These are phyloP conservation scores for Stylosanthes scabra DNA, from an alignment of 331 rosid species.

Conservation along the genomic window DNA sequence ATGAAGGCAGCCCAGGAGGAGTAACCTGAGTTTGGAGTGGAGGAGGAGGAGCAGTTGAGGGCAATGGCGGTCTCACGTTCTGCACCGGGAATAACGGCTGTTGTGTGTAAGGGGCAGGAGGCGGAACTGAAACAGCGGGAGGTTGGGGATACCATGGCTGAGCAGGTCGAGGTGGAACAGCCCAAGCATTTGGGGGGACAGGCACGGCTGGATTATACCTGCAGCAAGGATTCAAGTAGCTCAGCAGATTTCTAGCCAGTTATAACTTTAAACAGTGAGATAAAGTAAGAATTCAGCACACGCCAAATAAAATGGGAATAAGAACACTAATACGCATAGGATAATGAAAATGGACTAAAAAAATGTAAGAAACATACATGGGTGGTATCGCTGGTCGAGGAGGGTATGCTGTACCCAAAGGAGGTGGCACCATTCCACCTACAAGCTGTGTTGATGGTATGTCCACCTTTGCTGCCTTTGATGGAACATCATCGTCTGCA, in stretches of 20 bases:
- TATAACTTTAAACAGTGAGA: neutral
- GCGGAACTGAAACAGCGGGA: constrained; percentile 77
- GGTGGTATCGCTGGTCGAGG: constrained; percentile 72
- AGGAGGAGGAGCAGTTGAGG: constrained; percentile 61
- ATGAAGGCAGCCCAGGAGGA: constrained; percentile 84
- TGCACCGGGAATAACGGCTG: constrained; percentile 99
- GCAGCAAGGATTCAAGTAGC: constrained; percentile 34
- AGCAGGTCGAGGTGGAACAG: constrained; percentile 73
- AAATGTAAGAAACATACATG: constrained; percentile 60
- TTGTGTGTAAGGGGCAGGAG: constrained; percentile 69
- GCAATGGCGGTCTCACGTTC: constrained; percentile 72
- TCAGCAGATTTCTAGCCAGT: constrained; percentile 15
- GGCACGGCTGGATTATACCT: constrained; percentile 77
- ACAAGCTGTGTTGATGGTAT: constrained; percentile 62
- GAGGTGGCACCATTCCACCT: constrained; percentile 73
- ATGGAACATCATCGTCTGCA: constrained; percentile 78
- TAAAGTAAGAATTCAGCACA: constrained; percentile 19
- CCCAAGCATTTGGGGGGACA: constrained; percentile 72
- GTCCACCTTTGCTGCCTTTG: constrained; percentile 83
- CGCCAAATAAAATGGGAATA: constrained; percentile 12
- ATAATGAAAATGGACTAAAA: constrained; percentile 7
- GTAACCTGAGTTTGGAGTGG: constrained; percentile 65
- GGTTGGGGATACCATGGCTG: constrained; percentile 89
- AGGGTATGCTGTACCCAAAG: constrained; percentile 77
- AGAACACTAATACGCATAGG: neutral